Conservation (phyloP, 768 basidiomycete genomes). For the Asterophora lycoperdoides region DNA sequence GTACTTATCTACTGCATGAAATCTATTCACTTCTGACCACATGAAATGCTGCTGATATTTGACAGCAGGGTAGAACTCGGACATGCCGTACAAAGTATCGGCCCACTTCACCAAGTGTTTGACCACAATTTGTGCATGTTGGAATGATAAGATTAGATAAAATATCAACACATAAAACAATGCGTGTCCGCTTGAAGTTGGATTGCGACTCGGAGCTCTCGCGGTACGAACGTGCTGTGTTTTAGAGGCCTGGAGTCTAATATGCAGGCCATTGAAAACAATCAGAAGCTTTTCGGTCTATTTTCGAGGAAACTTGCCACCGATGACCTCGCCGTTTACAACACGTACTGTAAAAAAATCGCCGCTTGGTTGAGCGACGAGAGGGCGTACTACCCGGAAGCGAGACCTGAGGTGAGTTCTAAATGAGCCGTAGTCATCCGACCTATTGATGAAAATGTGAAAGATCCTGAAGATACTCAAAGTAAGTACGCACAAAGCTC, state of each 20-base stretch:
- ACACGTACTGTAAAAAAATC: slow-evolving; percentile 32
- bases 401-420: slow-evolving; percentile 42
- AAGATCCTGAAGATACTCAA: slow-evolving; percentile 49
- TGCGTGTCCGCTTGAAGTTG: slow-evolving; percentile 1
- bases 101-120: too few relatives aligned
- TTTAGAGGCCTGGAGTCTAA: too few relatives aligned
- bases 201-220: too few relatives aligned
- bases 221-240: too few relatives aligned
- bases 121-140: too few relatives aligned
- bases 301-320: slow-evolving; percentile 31
- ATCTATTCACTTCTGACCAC: too few relatives aligned
- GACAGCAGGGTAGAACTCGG: too few relatives aligned
- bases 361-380: slow-evolving; percentile 41
- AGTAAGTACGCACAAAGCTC: slow-evolving; percentile 29
- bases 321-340: slow-evolving; percentile 23
- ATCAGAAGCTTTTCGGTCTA: slow-evolving; percentile 35
- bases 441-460: slow-evolving; percentile 2
- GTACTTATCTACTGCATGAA: too few relatives aligned
- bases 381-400: slow-evolving; percentile 49
- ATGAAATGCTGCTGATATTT: too few relatives aligned
- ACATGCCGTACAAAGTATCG: too few relatives aligned
- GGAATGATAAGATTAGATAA: too few relatives aligned
- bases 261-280: slow-evolving; percentile 20
- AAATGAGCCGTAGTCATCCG: neutral
- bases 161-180: too few relatives aligned